Evolutionary conservation across 495 filamentous ascomycete genomes (phyloP), one percentile per base, ranked within the genome.

Genomic region (Tetracladium marchalianum): DNA sequence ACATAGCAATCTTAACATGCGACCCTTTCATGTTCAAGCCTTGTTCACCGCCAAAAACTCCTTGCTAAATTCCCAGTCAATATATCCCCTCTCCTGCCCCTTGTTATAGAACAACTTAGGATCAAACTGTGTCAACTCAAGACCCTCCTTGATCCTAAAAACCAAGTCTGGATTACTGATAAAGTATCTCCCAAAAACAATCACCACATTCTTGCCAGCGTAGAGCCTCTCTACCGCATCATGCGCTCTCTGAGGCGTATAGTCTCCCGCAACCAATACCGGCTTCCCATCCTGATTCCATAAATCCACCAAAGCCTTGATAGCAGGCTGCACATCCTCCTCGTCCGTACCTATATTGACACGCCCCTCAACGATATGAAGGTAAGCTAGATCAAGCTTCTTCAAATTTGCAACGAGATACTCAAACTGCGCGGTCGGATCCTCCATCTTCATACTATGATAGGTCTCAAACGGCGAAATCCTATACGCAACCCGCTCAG

Each of bases 101-200:
- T 56, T 62, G 1, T 50, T 11, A 51, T 88, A 88, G 55, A 88
- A 87, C 0, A 66, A 70, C 0, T 63, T 55, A 4, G 77, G 60
- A 43, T 86, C 56, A 57, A 84, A 86, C 17, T 59, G 58, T 18
- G 58, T 66, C 33, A 87, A 61, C 22, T 61, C 55, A 35, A 86
- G 66, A 0, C 72, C 74, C 39, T 80, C 56, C 61, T 70, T 60
- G 9, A 89, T 45, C 44, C 77, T 66, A 55, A 77, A 85, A 2
- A 73, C 67, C 53, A 92, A 55, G 60, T 90, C 85, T 1, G 85
- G 85, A 45, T 76, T 90, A 46, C 80, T 67, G 44, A 84, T 82
- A 51, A 78, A 90, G 32, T 66, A 70, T 34, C 80, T 59, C 15
- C 84, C 84, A 62, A 83, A 83, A 0, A 68, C 73, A 35, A 77